Evolutionary conservation across 805 yeast species (phyloP).

Genomic region (Isabelozyma pseudorhagii): DNA sequence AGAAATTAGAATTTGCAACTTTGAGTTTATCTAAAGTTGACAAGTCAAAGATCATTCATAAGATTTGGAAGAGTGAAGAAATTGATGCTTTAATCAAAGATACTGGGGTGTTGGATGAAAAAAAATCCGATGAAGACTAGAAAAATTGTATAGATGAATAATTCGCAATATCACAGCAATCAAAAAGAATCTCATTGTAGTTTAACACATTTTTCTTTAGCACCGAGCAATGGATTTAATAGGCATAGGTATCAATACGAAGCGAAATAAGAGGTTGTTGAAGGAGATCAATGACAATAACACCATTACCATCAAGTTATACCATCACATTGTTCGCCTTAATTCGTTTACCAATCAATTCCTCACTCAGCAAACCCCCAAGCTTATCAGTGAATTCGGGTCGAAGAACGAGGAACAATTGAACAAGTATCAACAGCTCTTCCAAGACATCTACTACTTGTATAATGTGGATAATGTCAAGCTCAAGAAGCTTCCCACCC

Average conservation of each 20-base stretch:
- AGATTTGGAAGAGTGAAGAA: conserved; percentile 77
- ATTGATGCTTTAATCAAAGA: conserved; percentile 71
- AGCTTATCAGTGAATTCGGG: conserved; percentile 1
- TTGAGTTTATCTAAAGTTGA: conserved; percentile 46
- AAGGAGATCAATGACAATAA: conserved; percentile 27
- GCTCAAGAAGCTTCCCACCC: conserved; percentile 7
- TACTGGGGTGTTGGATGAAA: conserved; percentile 58
- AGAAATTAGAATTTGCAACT: conserved; percentile 91
- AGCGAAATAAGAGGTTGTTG: conserved; percentile 4
- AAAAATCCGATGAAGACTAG: conserved; percentile 1
- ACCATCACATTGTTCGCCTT: conserved; percentile 17
- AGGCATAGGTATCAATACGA: conserved; percentile 3
- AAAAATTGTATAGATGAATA: not conserved
- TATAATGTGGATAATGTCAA: conserved; percentile 17
- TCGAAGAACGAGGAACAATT: conserved; percentile 2
- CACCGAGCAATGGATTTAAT: conserved; percentile 11
- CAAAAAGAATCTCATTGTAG: not conserved
- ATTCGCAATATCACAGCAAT: not conserved
- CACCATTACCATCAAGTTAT: conserved; percentile 23
- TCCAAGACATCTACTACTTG: conserved; percentile 20
- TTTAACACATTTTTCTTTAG: not conserved
- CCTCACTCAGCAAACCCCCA: conserved; percentile 15
- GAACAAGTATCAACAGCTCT: conserved; percentile 13
- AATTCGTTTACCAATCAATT: conserved; percentile 18
- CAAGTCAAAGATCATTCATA: conserved; percentile 55